Conservation (phyloP, 2,329 filamentous ascomycete genomes). For the Dryadomyces quercivorus region DNA sequence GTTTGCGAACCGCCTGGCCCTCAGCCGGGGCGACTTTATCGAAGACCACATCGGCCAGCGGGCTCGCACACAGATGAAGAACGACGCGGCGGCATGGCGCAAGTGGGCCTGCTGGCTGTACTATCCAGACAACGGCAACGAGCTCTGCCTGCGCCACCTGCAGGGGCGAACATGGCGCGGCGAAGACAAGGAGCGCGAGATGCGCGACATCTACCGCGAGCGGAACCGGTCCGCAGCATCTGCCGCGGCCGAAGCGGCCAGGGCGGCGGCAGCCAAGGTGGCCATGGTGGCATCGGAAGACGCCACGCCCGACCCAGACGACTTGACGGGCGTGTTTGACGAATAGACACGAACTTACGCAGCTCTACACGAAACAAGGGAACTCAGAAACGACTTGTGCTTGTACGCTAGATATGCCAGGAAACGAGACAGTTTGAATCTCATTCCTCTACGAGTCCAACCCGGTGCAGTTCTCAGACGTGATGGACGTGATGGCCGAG, state of each 20-base stretch:
- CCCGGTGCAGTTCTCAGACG: constrained; percentile 41
- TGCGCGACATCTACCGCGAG: constrained; percentile 7
- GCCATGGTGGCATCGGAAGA: background rate
- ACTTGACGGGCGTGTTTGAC: background rate
- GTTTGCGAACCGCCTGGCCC: constrained; percentile 35
- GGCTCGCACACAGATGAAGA: constrained; percentile 44
- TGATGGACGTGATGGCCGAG: constrained; percentile 27
- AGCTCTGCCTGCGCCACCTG: constrained; percentile 35
- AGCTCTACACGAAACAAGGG: too few relatives aligned
- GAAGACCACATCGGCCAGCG: constrained; percentile 43
- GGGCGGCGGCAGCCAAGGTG: background rate
- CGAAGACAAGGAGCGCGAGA: constrained; percentile 16
- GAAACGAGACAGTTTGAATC: too few relatives aligned
- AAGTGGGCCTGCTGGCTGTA: constrained; percentile 46
- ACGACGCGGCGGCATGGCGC: constrained; percentile 31
- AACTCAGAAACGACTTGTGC: background rate
- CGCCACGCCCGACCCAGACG: background rate
- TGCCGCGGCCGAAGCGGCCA: constrained; percentile 1
- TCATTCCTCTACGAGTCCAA: constrained; percentile 24
- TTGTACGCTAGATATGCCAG: background rate
- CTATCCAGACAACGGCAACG: constrained; percentile 32
- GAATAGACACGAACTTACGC: too few relatives aligned
- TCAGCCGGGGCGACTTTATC: constrained; percentile 41
- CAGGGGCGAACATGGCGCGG: constrained; percentile 39
- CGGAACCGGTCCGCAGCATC: constrained; percentile 6